These are phyloP conservation scores for Talaromyces sp. DNA, from an alignment of 2,329 filamentous ascomycete genomes.

Conservation along the genomic window DNA sequence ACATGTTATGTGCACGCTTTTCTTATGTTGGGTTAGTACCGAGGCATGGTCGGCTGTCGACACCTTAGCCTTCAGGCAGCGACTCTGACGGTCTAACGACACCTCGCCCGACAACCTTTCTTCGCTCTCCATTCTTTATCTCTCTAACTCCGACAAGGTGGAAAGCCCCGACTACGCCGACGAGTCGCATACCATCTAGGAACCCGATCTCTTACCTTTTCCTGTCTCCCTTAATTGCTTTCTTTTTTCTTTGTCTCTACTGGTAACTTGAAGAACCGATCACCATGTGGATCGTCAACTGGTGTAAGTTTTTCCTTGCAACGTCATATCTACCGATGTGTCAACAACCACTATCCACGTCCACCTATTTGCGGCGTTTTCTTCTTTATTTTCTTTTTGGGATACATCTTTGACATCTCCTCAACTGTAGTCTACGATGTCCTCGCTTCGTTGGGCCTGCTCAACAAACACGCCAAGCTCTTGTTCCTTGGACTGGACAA, in stretches of 20 bases:
- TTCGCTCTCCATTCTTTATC: neutral
- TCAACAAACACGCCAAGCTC: constrained; percentile 95
- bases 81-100: neutral
- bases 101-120: neutral
- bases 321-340: neutral
- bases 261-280: constrained; percentile 9
- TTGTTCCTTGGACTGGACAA: constrained; percentile 92
- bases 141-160: neutral
- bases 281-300: constrained; percentile 90
- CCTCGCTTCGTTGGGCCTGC: constrained; percentile 77
- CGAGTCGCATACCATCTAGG: neutral
- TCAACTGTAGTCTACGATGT: constrained; percentile 72
- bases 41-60: neutral
- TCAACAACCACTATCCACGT: neutral
- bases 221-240: neutral
- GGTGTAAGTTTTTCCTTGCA: constrained; percentile 61
- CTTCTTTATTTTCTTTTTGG: neutral
- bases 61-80: neutral
- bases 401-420: neutral
- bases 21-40: too few species aligned
- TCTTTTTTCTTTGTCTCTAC: neutral
- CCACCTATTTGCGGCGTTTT: neutral
- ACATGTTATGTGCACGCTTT: too few species aligned
- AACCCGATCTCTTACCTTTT: neutral
- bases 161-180: neutral